These are phyloP conservation scores for Emericellopsis terricola DNA, from an alignment of 495 filamentous ascomycete species.

Conservation along the genomic window DNA sequence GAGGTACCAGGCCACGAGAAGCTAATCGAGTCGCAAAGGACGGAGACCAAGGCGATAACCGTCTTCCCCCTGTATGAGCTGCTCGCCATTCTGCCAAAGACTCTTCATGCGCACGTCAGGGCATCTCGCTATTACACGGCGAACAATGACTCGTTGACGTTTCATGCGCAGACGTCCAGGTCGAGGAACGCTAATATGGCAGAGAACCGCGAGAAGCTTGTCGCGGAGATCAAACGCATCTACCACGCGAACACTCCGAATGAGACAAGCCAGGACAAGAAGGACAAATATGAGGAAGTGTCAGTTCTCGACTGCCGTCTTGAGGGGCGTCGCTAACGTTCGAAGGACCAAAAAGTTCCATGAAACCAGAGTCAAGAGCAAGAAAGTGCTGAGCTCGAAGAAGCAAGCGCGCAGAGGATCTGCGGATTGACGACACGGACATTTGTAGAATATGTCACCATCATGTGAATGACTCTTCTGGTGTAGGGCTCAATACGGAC, in stretches of 20 bases:
- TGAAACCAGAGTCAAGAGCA: constrained; percentile 47
- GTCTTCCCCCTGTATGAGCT: constrained; percentile 39
- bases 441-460: neutral
- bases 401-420: constrained; percentile 47
- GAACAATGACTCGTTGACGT: constrained; percentile 33
- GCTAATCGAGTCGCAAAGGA: constrained; percentile 29
- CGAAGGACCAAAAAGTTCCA: constrained; percentile 54
- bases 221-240: constrained; percentile 39
- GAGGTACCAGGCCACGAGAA: no score
- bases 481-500: no score
- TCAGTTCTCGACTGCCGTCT: constrained; percentile 8
- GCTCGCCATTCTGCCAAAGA: constrained; percentile 41
- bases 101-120: constrained; percentile 45
- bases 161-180: constrained; percentile 25
- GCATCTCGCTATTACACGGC: constrained; percentile 51
- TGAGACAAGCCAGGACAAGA: constrained; percentile 17
- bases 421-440: constrained; percentile 5
- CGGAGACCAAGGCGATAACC: constrained; percentile 81
- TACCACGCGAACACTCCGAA: constrained; percentile 28
- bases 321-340: neutral
- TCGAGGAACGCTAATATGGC: constrained; percentile 26
- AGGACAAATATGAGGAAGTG: constrained; percentile 21
- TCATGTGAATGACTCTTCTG: no score
- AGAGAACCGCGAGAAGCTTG: constrained; percentile 23
- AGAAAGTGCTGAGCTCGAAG: constrained; percentile 67